phyloP scores from a whole-genome alignment of 2,329 filamentous ascomycete genomes.

The Penicillium rolfsii region DNA sequence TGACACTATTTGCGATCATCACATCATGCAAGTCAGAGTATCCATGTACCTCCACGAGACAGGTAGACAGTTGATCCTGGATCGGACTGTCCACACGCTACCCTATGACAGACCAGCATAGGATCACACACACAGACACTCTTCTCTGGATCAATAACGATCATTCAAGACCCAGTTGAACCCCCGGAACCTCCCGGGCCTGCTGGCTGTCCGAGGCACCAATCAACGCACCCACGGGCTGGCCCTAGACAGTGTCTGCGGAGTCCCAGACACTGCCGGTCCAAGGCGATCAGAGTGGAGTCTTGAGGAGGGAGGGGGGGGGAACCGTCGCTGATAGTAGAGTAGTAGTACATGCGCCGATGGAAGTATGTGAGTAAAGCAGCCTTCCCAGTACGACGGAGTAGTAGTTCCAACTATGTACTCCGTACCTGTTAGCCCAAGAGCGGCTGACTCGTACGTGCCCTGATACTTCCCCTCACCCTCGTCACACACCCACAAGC shows the following conservation, averaged over 20 bases:
- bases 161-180: background rate
- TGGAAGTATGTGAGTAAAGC: background rate
- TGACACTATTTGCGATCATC: background rate
- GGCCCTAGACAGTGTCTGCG: conserved; percentile 21
- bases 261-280: conserved; percentile 25
- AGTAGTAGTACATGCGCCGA: background rate
- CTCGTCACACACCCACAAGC: conserved; percentile 13
- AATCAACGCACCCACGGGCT: conserved; percentile 31
- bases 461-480: conserved; percentile 10
- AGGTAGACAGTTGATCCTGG: background rate
- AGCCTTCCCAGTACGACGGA: background rate
- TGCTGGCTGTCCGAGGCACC: conserved; percentile 25
- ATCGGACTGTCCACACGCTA: background rate
- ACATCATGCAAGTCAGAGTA: background rate
- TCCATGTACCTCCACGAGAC: too few species aligned
- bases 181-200: conserved; percentile 26
- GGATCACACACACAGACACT: background rate
- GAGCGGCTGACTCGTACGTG: conserved; percentile 1
- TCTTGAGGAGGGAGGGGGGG: background rate
- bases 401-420: background rate
- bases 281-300: conserved; percentile 18
- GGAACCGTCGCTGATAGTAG: background rate
- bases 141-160: background rate
- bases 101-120: background rate
- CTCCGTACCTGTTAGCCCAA: background rate